Evolutionary conservation across 768 basidiomycete genomes (phyloP), one percentile per base, ranked within the genome.

Genomic region (Rhizopogon salebrosus): DNA sequence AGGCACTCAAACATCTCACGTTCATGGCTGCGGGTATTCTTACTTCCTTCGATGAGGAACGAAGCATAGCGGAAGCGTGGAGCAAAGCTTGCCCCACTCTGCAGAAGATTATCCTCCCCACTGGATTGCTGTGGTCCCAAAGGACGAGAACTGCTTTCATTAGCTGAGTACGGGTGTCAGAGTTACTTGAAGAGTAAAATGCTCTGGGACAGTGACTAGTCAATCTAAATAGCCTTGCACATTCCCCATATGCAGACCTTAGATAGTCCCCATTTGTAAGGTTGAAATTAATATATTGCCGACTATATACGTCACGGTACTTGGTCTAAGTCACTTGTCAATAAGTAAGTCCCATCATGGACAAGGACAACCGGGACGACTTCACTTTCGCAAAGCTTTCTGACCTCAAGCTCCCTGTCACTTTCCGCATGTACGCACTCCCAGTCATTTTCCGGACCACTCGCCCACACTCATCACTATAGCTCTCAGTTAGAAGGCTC

Each of bases 321-420:
- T n/a, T n/a, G n/a, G n/a, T n/a, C n/a, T n/a, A n/a, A n/a, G n/a
- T n/a, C n/a, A n/a, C n/a, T n/a, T n/a, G n/a, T n/a, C n/a, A n/a
- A n/a, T n/a, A n/a, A n/a, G n/a, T n/a, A n/a, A n/a, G n/a, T n/a
- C n/a, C n/a, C n/a, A 14, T 31, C 50, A 81, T 80, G 80, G 79
- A 80, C 68, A 80, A 80, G 58, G 80, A 80, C 58, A 80, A 83
- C 62, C 77, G 87, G 34, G 89, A 93, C 60, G 93, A 97, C 67
- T 92, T 94, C 62, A 93, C 92, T 2, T 97, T 95, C 64, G 94
- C 92, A 6, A 87, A 87, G 65, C 81, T 94, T 18, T 89, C 89
- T 50, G 90, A 95, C 67, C 79, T 97, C 54, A 94, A 91, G 66
- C 69, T 91, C 7, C 91, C 89, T 2, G 82, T 95, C 9, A 92